Base-by-base conservation (phyloP, 352 stramenopile species). In the Pythium utonaiense region DNA sequence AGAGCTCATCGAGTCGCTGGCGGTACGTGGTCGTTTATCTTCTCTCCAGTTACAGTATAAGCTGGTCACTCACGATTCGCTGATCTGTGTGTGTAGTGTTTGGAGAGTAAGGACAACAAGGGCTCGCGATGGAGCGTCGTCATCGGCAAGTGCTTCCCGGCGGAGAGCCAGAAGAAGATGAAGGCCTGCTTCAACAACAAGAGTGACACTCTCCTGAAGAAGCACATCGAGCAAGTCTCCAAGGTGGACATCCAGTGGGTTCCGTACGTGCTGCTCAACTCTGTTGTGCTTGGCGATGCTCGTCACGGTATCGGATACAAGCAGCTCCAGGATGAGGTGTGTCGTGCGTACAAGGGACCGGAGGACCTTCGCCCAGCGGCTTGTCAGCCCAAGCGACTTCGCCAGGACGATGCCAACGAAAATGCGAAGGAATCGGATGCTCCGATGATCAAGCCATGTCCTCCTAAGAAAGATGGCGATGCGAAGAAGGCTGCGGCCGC, bases 21-120 rank as follows among this genome's bases (percentile, higher is more conserved):
- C 78, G 60, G 81, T 89, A 47, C 49, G 74, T 22, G 14, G 17
- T 22, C 4, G 5, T 24, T n/a, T n/a, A n/a, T n/a, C n/a, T n/a
- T n/a, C n/a, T n/a, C n/a, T n/a, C n/a, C n/a, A n/a, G 14, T 22
- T 22, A 22, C 22, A 14, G 6, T 10, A 25, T 9, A 3, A 13
- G n/a, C 36, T 44, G 30, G 5, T 50, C 14, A 22, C 27, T 16
- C 42, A 25, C 16, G 40, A 22, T 41, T 41, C 12, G 12, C n/a
- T 47, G n/a, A 47, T 31, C 14, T 63, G 10, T 57, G 14, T 21
- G 33, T 28, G 30, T 56, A 88, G 71, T 91, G 82, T 41, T 74
- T 91, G 45, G 82, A 91, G 65, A 89, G 76, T 57, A 83, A 82
- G 49, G 82, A 91, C 57, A 88, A 89, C 62, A 87, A 86, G 54